Evolutionary conservation across 306 rosid genomes (phyloP).

Genomic region (Erythrophleum fordii): DNA sequence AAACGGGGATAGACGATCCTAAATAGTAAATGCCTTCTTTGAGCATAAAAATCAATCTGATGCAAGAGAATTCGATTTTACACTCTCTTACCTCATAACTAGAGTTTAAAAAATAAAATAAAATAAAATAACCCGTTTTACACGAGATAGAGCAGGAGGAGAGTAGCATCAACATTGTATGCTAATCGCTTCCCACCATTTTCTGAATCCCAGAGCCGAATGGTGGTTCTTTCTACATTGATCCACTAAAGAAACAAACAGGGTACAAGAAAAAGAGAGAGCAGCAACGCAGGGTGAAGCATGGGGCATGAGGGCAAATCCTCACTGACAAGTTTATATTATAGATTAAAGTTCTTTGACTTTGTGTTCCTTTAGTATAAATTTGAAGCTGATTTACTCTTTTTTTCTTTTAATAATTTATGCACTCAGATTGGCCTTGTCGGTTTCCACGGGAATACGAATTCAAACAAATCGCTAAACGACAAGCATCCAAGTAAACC

Average conservation of each 20-base stretch:
- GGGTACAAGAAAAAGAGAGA: neutral
- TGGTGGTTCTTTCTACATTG: neutral
- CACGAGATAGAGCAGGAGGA: neutral
- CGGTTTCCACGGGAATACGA: constrained; percentile 25
- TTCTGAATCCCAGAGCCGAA: neutral
- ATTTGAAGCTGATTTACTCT: neutral
- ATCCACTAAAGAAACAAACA: neutral
- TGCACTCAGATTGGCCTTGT: constrained; percentile 23
- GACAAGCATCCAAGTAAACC: constrained; percentile 43
- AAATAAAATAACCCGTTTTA: neutral
- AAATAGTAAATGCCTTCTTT: too few relatives aligned
- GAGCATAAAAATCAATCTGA: too few relatives aligned
- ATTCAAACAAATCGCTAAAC: constrained; percentile 47
- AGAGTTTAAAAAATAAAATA: neutral
- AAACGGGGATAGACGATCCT: too few relatives aligned
- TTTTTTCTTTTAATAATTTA: constrained; percentile 7
- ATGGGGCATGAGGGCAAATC: constrained; percentile 38
- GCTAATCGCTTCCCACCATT: neutral
- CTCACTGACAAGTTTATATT: constrained; percentile 19
- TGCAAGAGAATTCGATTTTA: too few relatives aligned
- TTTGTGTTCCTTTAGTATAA: constrained; percentile 22
- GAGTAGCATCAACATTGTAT: neutral
- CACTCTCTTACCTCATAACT: too few relatives aligned
- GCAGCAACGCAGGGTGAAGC: constrained; percentile 7
- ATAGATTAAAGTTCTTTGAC: constrained; percentile 46